These are phyloP conservation scores for Flaveria ramosissima DNA, from an alignment of 129 eudicot species.

Conservation along the genomic window DNA sequence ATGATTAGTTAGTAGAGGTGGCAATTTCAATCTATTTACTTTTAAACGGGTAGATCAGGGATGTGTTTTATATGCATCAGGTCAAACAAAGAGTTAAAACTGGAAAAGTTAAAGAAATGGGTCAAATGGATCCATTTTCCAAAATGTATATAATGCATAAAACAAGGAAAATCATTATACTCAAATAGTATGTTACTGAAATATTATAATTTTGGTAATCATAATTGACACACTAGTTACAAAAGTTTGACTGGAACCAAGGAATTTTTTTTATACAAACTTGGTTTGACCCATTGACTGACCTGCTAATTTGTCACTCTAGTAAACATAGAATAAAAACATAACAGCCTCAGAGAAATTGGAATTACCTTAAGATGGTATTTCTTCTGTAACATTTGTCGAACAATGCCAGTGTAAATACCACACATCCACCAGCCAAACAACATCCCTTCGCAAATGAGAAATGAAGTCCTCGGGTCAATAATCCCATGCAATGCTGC, in stretches of 20 bases:
- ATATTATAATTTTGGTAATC: neutral
- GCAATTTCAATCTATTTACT: neutral
- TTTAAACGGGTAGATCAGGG: neutral
- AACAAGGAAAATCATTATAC: neutral
- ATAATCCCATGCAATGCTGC: constrained; percentile 73
- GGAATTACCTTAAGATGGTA: constrained; percentile 89
- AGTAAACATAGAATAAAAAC: neutral
- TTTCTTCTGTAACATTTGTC: constrained; percentile 84
- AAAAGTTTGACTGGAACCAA: too few species aligned
- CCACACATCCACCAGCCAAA: constrained; percentile 99
- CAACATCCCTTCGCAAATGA: constrained; percentile 75
- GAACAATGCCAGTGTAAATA: constrained; percentile 80
- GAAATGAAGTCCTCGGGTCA: constrained; percentile 82
- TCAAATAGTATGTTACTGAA: neutral
- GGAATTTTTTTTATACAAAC: neutral
- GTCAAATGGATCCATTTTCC: neutral
- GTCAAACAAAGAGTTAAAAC: neutral
- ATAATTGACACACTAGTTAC: neutral
- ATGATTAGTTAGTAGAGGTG: neutral
- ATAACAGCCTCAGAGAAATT: neutral
- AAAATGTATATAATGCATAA: neutral
- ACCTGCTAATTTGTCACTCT: neutral
- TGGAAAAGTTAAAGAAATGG: neutral
- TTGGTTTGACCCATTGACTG: neutral
- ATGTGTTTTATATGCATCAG: neutral